Evolutionary conservation across 2,329 filamentous ascomycete genomes (phyloP), one percentile per base, ranked within the genome.

Genomic region (Colletotrichum horii): DNA sequence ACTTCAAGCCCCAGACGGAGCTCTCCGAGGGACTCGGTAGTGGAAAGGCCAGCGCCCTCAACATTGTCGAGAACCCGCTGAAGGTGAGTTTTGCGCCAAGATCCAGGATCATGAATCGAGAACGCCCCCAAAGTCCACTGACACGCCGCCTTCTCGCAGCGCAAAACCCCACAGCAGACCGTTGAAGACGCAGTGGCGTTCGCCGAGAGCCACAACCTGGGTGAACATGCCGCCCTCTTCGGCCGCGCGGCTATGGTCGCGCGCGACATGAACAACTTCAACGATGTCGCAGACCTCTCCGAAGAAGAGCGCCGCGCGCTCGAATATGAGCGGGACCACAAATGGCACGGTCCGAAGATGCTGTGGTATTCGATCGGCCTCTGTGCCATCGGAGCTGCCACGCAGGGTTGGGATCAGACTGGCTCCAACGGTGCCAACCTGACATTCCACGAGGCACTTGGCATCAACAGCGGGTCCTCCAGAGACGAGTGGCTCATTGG

Each of bases 361-460:
- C 79, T 85, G 12, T 83, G 83, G 78, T 83, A 83, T 70, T 81
- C 89, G 1, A 91, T 93, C 74, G 82, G 85, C 3, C 84, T 90
- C 28, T 91, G 89, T 77, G 89, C 90, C 24, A 84, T 91, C 65
- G 90, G 58, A 15, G 58, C 90, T 15, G 89, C 90, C 6, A 89
- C 90, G 0, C 87, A 89, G 67, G 92, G 92, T 28, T 93, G 92
- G 92, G 92, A 93, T 78, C 90, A 93, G 82, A 93, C 91, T 24
- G 91, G 91, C 32, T 87, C 87, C 70, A 93, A 93, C 78, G 91
- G 91, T 34, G 92, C 92, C 70, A 93, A 91, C 78, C 84, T 93
- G 78, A 89, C 89, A 66, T 93, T 93, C 78, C 91, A 91, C 0
- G 36, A 83, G 81, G 66, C 84, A 80, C 80, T 88, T 83, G 84